Percentiles rank a stretch among this genome's conserved stretches.
Conservation (phyloP, 1,284 basidiomycete genomes). For the Ganoderma multipileum region DNA sequence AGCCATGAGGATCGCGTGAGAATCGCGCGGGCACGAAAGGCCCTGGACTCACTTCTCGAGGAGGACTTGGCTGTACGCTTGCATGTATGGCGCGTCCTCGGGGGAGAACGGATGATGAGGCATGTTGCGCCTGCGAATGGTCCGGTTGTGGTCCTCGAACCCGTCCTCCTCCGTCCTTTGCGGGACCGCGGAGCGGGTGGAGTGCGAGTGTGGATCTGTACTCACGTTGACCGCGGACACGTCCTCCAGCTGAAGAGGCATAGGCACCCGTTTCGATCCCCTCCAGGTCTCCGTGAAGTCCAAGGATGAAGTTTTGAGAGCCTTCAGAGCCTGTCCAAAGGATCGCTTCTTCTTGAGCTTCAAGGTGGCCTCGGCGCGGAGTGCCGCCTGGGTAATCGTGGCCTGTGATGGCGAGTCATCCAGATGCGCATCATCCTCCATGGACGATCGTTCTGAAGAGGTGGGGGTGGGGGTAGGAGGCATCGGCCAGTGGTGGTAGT, state of each 20-base stretch:
- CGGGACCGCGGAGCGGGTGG: slow-evolving; percentile 11
- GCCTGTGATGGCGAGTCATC: slow-evolving; percentile 21
- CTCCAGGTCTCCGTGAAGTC: slow-evolving; percentile 17
- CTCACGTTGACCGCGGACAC: slow-evolving; percentile 13
- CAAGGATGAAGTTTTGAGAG: slow-evolving; percentile 21
- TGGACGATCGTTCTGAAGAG: slow-evolving; percentile 22
- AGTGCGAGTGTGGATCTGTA: slow-evolving; percentile 9
- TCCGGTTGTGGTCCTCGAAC: slow-evolving; percentile 31
- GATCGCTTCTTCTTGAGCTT: slow-evolving; percentile 30
- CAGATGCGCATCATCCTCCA: slow-evolving; percentile 19
- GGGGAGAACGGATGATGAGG: slow-evolving; percentile 55
- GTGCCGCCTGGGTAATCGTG: slow-evolving; percentile 24
- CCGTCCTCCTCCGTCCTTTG: slow-evolving; percentile 18
- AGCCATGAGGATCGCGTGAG: slow-evolving; percentile 11
- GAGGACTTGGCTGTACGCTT: slow-evolving; percentile 61
- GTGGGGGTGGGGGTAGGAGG: slow-evolving; percentile 13
- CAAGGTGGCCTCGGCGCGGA: slow-evolving; percentile 11
- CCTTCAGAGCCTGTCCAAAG: slow-evolving; percentile 28
- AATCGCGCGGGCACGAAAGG: not conserved
- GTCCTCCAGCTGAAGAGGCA: slow-evolving; percentile 18
- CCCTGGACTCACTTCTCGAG: slow-evolving; percentile 59
- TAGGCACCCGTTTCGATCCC: slow-evolving; percentile 11
- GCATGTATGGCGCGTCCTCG: slow-evolving; percentile 65
- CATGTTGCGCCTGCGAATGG: slow-evolving; percentile 45
- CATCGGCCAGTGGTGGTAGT: not conserved